Conservation (phyloP, 352 stramenopile genomes). For the Phytophthora boehmeriae region DNA sequence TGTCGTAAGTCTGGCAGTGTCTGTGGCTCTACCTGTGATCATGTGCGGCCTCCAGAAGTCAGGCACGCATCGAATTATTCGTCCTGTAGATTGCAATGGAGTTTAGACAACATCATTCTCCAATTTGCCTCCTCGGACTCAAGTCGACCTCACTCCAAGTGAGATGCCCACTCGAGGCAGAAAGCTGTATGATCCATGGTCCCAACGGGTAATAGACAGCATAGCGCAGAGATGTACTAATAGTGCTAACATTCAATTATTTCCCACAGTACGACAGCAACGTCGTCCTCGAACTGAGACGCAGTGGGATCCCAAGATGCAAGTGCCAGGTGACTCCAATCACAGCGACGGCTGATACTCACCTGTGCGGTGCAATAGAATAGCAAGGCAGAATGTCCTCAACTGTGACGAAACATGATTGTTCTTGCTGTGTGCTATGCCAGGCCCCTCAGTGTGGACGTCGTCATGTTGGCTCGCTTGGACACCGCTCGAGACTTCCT, state of each 20-base stretch:
- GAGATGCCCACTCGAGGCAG: neutral
- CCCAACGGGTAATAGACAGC: neutral
- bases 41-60: too few relatives aligned
- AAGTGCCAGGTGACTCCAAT: constrained; percentile 48
- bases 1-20: too few relatives aligned
- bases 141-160: neutral
- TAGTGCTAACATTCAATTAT: constrained; percentile 6
- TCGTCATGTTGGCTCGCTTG: constrained; percentile 63
- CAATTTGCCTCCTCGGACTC: neutral
- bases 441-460: constrained; percentile 59
- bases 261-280: constrained; percentile 26
- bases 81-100: too few relatives aligned
- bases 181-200: neutral
- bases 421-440: neutral
- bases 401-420: neutral
- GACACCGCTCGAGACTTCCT: constrained; percentile 64
- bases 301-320: constrained; percentile 54
- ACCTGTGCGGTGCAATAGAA: constrained; percentile 13
- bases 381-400: too few relatives aligned
- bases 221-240: neutral
- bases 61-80: too few relatives aligned
- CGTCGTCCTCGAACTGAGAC: constrained; percentile 57
- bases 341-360: neutral
- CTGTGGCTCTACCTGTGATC: too few relatives aligned
- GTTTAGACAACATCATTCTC: too few relatives aligned